Base-by-base conservation (phyloP, 306 rosid genomes). In the Mucuna pruriens region DNA sequence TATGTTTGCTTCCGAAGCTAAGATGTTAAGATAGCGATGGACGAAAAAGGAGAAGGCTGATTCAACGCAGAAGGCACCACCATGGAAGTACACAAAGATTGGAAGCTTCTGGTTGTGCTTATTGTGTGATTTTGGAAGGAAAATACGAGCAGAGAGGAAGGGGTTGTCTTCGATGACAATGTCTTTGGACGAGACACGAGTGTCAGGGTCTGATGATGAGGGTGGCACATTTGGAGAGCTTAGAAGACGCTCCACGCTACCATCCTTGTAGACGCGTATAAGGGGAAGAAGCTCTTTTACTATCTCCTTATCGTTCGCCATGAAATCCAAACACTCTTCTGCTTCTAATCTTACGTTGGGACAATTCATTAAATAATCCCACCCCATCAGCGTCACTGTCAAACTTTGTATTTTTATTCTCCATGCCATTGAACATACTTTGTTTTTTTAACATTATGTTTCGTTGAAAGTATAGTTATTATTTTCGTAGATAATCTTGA, bases 61-160 rank as follows among this genome's bases (percentile, higher is more conserved):
- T 66, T 86, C 90, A 3, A 83, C 52, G 42, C 85, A 86, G n/a
- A 86, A 86, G 1, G 66, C 90, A 0, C 89, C 85, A 2, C 78
- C 89, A 1, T 86, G 87, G 25, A 80, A 83, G 77, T 86, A 83
- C 17, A 86, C 66, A 0, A 80, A 49, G 83, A 86, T 76, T 40
- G 89, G 85, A 8, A 86, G 19, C 11, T 86, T 86, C 2, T 82
- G 64, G 64, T 9, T 39, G 0, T 38, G 13, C 3, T 16, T 16
- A 3, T 38, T 6, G n/a, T 64, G 25, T 0, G 39, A 11, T 65
- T 77, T 73, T 7, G 84, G 88, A 52, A 85, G 86, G 51, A 55
- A 85, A 45, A 85, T 19, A 2, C 88, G 71, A 8, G 86, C 84
- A 3, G 86, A 78, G 65, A 85, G 6, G 0, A 4, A 19, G 4